Evolutionary conservation across 495 filamentous ascomycete species (phyloP).

Genomic region (Schizothecium vesticola): DNA sequence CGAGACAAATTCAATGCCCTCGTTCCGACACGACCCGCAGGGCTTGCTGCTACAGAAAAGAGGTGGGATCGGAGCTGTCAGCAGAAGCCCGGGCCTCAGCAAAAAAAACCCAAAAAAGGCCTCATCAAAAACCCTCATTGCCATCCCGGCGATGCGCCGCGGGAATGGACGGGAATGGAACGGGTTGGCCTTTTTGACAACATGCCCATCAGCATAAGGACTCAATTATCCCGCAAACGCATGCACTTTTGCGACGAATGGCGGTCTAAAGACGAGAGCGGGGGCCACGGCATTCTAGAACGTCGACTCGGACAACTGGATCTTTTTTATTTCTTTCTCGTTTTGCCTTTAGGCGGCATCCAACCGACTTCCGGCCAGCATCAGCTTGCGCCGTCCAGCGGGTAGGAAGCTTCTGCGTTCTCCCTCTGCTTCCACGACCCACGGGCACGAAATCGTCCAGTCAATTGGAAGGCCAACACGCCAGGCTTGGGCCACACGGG

Average conservation of each 20-base stretch:
- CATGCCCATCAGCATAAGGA: not conserved
- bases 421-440: not conserved
- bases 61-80: not conserved
- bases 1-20: not conserved
- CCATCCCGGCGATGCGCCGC: not conserved
- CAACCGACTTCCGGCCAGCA: not conserved
- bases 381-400: not conserved
- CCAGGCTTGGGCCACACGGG: not conserved
- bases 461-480: not conserved
- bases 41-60: not conserved
- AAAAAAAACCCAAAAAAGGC: not conserved
- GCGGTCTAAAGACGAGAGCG: slow-evolving; percentile 2
- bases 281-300: slow-evolving; percentile 3
- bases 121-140: not conserved
- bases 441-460: not conserved
- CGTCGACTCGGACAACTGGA: not conserved
- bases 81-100: not conserved
- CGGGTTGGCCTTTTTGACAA: not conserved
- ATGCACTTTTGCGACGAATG: not conserved
- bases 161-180: not conserved
- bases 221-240: slow-evolving; percentile 11
- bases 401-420: not conserved
- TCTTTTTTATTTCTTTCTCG: not conserved
- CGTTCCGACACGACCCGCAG: not conserved
- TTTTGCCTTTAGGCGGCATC: slow-evolving; percentile 7